Percentiles rank a stretch among this genome's conserved stretches.
phyloP scores from a whole-genome alignment of 495 filamentous ascomycete genomes.

The Aspergillus kassunensis region DNA sequence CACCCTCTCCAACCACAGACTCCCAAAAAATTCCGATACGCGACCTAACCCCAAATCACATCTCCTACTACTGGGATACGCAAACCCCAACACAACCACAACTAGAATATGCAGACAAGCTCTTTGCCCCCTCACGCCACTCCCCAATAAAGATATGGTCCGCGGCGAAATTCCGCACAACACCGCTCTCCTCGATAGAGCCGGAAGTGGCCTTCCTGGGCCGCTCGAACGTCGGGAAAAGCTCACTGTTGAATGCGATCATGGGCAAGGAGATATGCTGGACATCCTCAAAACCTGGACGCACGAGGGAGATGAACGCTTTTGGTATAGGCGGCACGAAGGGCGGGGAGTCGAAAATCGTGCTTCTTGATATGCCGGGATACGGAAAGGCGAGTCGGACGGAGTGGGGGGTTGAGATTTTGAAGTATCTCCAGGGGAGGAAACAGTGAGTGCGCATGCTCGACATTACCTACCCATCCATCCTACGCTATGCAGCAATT shows the following conservation, averaged over 20 bases:
- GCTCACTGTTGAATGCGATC: conserved; percentile 79
- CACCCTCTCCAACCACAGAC: conserved; percentile 24
- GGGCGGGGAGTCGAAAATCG: conserved; percentile 51
- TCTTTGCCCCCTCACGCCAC: conserved; percentile 56
- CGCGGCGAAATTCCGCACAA: conserved; percentile 65
- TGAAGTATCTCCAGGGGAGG: conserved; percentile 72
- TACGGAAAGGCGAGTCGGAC: conserved; percentile 74
- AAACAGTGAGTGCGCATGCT: conserved; percentile 51
- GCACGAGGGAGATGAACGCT: conserved; percentile 78
- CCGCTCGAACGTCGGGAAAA: conserved; percentile 90
- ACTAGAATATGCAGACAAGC: conserved; percentile 50
- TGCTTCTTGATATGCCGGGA: conserved; percentile 87
- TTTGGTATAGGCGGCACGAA: conserved; percentile 67
- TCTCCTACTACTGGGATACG: conserved; percentile 57
- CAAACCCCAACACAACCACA: conserved; percentile 49
- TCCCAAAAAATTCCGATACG: conserved; percentile 20
- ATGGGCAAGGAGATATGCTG: conserved; percentile 57
- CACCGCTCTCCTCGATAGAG: conserved; percentile 37
- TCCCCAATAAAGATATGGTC: conserved; percentile 66
- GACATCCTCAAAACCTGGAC: conserved; percentile 68
- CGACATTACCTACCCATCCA: too few species aligned
- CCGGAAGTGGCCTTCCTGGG: conserved; percentile 72
- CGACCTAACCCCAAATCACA: conserved; percentile 34
- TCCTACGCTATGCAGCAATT: too few species aligned
- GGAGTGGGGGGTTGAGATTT: conserved; percentile 82